Percentiles rank a stretch among this genome's conserved stretches.
phyloP scores from a whole-genome alignment of 2,329 filamentous ascomycete genomes.

The Cadophora gregata region DNA sequence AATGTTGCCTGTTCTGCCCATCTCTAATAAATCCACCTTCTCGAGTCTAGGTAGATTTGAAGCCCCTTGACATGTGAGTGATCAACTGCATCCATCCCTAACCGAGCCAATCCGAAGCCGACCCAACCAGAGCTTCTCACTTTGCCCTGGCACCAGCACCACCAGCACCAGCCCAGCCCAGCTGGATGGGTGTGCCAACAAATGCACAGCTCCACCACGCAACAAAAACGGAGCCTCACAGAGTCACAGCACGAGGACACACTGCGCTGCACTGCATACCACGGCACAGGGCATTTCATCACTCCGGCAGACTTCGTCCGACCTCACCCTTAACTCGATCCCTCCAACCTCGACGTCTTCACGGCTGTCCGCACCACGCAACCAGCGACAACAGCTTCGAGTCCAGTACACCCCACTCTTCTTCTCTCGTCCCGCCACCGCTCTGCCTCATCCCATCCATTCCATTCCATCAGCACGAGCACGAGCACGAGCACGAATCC shows the following conservation, averaged over 20 bases:
- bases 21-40: background rate
- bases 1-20: background rate
- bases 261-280: constrained; percentile 28
- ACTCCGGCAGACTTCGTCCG: constrained; percentile 28
- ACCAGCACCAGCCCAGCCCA: constrained; percentile 20
- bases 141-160: constrained; percentile 14
- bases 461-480: constrained; percentile 3
- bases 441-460: no score
- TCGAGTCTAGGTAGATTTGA: background rate
- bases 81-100: constrained; percentile 10
- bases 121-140: constrained; percentile 1
- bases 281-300: constrained; percentile 32
- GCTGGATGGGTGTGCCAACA: no score
- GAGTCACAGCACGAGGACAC: no score
- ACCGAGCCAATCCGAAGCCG: constrained; percentile 30
- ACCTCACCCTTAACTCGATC: constrained; percentile 23
- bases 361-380: background rate
- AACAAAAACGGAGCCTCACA: constrained; percentile 16
- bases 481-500: no score
- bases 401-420: constrained; percentile 10
- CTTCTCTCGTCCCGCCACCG: constrained; percentile 2
- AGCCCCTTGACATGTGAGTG: constrained; percentile 29
- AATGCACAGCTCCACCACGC: constrained; percentile 30
- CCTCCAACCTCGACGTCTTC: background rate
- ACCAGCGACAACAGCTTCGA: constrained; percentile 30